These are phyloP conservation scores for Eucalyptus sp. DNA, from an alignment of 345 rosid species.

Conservation along the genomic window DNA sequence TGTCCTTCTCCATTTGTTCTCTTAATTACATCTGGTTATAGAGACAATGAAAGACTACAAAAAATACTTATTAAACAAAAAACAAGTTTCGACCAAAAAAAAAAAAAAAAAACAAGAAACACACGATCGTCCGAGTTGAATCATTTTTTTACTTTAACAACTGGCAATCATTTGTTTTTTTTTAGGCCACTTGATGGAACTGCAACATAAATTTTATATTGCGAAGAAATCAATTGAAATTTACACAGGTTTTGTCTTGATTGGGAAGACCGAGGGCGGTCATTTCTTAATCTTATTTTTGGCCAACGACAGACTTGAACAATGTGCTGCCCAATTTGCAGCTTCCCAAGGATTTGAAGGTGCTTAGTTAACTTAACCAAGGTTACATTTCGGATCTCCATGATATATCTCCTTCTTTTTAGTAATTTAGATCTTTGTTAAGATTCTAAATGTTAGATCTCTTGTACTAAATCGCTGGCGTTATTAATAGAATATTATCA, in stretches of 20 bases:
- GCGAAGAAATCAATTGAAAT: no score
- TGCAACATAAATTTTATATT: no score
- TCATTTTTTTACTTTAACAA: no score
- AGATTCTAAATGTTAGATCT: background rate
- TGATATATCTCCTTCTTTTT: background rate
- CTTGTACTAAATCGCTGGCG: rapidly evolving
- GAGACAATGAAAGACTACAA: no score
- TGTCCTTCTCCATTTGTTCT: background rate
- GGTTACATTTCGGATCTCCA: background rate
- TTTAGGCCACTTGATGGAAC: no score
- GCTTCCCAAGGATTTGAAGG: background rate
- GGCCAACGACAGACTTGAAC: background rate
- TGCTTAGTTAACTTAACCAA: background rate
- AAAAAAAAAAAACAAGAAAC: no score
- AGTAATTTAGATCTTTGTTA: background rate
- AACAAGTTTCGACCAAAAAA: no score
- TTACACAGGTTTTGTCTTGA: no score
- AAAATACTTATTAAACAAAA: no score
- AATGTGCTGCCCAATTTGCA: background rate
- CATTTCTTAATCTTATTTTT: no score
- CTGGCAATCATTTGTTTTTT: no score
- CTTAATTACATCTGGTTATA: background rate
- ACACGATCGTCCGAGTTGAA: rapidly evolving
- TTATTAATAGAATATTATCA: background rate
- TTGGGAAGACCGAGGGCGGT: background rate